Evolutionary conservation across 441 rosid species (phyloP), one percentile per base, ranked within the genome.

Genomic region (Eruca vesicaria): DNA sequence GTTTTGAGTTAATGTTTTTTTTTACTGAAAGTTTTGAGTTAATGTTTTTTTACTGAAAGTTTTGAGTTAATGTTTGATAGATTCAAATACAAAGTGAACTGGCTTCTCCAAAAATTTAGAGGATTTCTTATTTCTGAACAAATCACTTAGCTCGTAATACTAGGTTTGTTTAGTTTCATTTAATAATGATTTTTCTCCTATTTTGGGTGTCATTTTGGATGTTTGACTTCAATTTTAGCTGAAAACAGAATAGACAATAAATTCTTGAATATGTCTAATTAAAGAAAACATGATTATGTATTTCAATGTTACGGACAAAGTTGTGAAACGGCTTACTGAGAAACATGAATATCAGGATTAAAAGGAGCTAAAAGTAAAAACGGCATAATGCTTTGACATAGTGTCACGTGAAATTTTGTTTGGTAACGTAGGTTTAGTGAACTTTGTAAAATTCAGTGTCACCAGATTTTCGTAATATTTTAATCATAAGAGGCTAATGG

Each of bases 361-460:
- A 76, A 74, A 68, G 36, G 65, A 62, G 74, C 70, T 63, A 45
- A 70, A 70, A 65, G 80, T 77, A 67, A 58, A 70, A 77, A 77
- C 76, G 61, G 75, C 66, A 69, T 58, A 16, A 69, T 55, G 3
- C 32, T 38, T 56, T 67, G 65, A 48, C 75, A 70, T 56, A 41
- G 9, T 77, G 62, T 77, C 80, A 71, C 76, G 80, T 71, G 80
- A 77, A 70, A 43, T 69, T 70, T 77, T 57, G 26, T 61, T 71
- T 64, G 26, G 63, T 65, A 70, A 77, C 76, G 72, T 65, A 77
- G 48, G 43, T 20, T 21, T 36, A 21, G 53, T 9, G 16, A n/a
- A 75, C 63, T 61, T 75, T 61, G 43, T 20, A 18, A 68, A 21
- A 16, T 41, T 33, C 2, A 60, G 20, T 33, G 52, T 26, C 31